Percentiles rank a stretch among this genome's conserved stretches.
phyloP scores from a whole-genome alignment of 495 filamentous ascomycete genomes.

The Trichoderma gamsii region DNA sequence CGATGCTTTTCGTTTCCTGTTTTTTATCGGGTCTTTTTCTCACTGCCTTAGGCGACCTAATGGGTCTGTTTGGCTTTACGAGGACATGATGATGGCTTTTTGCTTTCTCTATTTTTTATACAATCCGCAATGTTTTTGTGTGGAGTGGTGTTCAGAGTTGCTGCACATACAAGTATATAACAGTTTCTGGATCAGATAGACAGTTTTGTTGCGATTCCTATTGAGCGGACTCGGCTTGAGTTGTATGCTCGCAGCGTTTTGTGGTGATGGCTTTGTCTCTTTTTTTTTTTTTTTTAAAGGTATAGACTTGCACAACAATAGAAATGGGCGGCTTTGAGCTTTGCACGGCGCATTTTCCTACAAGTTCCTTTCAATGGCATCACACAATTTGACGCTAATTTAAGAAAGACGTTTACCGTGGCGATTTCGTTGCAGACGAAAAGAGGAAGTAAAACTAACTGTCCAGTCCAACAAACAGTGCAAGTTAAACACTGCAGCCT shows the following conservation, averaged over 20 bases:
- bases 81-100: conserved; percentile 6
- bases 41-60: background rate
- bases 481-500: background rate
- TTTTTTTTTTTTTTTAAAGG: too few species aligned
- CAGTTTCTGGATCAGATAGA: conserved; percentile 10
- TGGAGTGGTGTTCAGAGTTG: background rate
- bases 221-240: background rate
- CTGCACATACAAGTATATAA: conserved; percentile 6
- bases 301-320: conserved; percentile 6
- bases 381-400: too few species aligned
- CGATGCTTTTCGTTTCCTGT: conserved; percentile 12
- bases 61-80: background rate
- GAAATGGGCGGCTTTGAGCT: background rate
- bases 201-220: background rate
- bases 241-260: background rate
- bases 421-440: too few species aligned
- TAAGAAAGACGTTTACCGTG: too few species aligned
- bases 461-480: too few species aligned
- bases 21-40: conserved; percentile 1
- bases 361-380: too few species aligned
- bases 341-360: too few species aligned
- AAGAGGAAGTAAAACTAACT: too few species aligned
- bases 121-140: background rate
- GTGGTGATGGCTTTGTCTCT: background rate
- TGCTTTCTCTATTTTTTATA: background rate